phyloP scores from a whole-genome alignment of 2,329 filamentous ascomycete species.

The Pyrenochaeta sp. region DNA sequence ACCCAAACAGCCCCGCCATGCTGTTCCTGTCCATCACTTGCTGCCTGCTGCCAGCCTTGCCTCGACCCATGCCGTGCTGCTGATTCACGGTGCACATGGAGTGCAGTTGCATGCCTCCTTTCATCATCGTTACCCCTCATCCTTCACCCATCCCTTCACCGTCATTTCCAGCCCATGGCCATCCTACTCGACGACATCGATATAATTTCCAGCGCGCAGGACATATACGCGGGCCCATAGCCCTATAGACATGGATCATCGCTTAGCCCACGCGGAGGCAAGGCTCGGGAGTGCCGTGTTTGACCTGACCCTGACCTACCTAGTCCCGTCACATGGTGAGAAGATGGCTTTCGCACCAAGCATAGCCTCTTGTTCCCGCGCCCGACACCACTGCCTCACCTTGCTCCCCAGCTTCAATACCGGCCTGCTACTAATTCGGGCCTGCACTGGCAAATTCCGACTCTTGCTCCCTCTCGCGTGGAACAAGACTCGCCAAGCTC shows the following conservation, averaged over 20 bases:
- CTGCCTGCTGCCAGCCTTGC: too few relatives aligned
- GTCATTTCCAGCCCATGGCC: conserved; percentile 12
- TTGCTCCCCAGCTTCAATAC: conserved; percentile 8
- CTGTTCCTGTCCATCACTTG: too few relatives aligned
- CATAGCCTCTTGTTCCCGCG: conserved; percentile 8
- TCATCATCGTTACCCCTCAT: neutral
- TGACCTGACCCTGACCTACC: neutral
- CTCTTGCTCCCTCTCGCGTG: conserved; percentile 15
- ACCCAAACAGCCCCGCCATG: too few relatives aligned
- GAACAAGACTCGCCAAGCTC: conserved; percentile 41
- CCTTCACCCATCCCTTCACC: conserved; percentile 2
- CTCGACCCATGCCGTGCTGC: neutral
- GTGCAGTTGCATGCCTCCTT: neutral
- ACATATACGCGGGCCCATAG: conserved; percentile 22
- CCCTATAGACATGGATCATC: conserved; percentile 16
- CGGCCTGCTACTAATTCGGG: conserved; percentile 7
- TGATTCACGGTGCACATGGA: neutral
- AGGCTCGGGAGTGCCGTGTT: conserved; percentile 2
- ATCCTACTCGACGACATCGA: conserved; percentile 3
- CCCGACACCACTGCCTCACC: neutral
- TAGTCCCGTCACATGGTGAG: neutral
- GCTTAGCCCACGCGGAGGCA: conserved; percentile 5
- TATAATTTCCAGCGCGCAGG: conserved; percentile 16
- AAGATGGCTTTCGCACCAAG: neutral
- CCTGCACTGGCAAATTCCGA: conserved; percentile 15